Evolutionary conservation across 805 yeast species (phyloP).

Genomic region (Pichia gijzeniarum): DNA sequence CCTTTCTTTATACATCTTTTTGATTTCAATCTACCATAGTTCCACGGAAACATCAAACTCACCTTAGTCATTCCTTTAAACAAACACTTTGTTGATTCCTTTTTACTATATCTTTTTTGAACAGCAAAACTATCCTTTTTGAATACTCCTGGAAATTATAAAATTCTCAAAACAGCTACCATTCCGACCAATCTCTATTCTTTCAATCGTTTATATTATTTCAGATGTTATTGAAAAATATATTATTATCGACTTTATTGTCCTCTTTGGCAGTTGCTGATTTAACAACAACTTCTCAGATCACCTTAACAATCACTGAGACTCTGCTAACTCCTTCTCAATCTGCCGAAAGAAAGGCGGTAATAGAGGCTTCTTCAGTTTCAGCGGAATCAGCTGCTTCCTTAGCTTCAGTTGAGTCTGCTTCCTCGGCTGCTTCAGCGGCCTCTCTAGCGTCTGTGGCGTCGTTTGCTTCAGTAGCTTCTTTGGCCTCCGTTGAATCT

Average conservation of each 20-base stretch:
- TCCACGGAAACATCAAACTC: constrained; percentile 19
- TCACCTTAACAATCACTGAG: constrained; percentile 41
- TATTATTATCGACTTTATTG: constrained; percentile 23
- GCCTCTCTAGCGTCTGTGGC: constrained; percentile 13
- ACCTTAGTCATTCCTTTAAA: constrained; percentile 28
- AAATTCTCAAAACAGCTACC: neutral
- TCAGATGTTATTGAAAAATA: constrained; percentile 24
- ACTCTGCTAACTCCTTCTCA: constrained; percentile 43
- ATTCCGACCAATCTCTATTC: neutral
- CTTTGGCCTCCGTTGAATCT: neutral
- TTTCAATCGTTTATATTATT: neutral
- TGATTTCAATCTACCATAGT: neutral
- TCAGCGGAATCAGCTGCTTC: constrained; percentile 21
- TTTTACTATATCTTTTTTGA: neutral
- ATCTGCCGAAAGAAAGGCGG: constrained; percentile 26
- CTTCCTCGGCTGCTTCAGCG: constrained; percentile 15
- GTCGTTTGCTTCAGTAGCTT: constrained; percentile 2
- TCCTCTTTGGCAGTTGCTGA: constrained; percentile 26
- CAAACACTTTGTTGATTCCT: constrained; percentile 8
- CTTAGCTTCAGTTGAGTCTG: constrained; percentile 21
- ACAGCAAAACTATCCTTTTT: neutral
- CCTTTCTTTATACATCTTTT: neutral
- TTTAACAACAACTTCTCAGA: constrained; percentile 35
- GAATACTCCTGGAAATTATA: too few species aligned
- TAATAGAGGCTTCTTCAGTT: constrained; percentile 15